Evolutionary conservation across 768 basidiomycete species (phyloP), one percentile per base, ranked within the genome.

Genomic region (button mushroom (Agaricus bisporus)): DNA sequence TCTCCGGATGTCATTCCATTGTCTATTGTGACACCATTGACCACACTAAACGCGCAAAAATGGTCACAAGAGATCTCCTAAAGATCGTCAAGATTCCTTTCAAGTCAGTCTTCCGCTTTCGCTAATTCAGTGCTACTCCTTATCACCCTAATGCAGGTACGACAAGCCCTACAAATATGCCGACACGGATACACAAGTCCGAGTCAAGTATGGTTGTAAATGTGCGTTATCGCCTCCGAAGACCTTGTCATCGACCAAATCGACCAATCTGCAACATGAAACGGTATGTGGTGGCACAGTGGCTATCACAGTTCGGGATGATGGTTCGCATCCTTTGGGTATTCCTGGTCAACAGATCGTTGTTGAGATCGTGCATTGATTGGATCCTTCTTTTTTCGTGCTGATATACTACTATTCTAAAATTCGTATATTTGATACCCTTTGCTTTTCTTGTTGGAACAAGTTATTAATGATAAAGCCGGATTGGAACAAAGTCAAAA

Each of bases 1-100:
- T 65, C 44, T 28, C 58, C 11, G 70, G 67, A 1, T 63, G 57
- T 42, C 67, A 67, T 42, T 62, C 67, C 6, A 69, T 72, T n/a
- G 55, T 72, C 8, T 58, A 64, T 1, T 56, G 59, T 2, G 22
- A 56, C 14, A 41, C 59, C 2, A 67, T 61, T 29, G 58, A 62
- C 39, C 56, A 70, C 49, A 42, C 26, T 20, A 58, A 49, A 14
- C 66, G 68, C 5, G 58, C 60, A 7, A 41, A 55, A 25, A 15
- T 67, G 8, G 68, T 70, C 5, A 57, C 59, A 1, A 54, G 61
- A 3, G 68, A 70, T 35, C 55, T 70, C 11, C 59, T 61, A n/a
- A 68, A 66, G 38, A 61, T 68, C 47, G 66, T 58, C 5, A 61
- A 60, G 10, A 38, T 68, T 3, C 53, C 60, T 11, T 68, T 71